These are phyloP conservation scores for Kurtzmaniella natalensis DNA, from an alignment of 1,139 yeast species.

Conservation along the genomic window DNA sequence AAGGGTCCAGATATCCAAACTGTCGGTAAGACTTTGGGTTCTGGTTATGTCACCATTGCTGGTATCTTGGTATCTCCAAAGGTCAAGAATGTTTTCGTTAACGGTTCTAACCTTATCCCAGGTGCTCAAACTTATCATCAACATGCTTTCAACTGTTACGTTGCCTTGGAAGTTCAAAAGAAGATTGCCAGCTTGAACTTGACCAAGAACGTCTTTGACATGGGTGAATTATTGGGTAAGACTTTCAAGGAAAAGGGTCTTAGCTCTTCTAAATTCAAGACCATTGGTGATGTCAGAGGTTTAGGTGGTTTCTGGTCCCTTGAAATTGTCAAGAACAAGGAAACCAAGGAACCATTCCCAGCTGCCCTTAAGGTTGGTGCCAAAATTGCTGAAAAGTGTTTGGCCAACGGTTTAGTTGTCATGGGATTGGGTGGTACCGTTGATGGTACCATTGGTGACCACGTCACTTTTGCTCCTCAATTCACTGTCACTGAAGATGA, in stretches of 20 bases:
- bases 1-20: constrained; percentile 58
- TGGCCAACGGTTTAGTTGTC: constrained; percentile 37
- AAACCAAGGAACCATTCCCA: constrained; percentile 45
- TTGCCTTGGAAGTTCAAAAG: constrained; percentile 53
- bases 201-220: constrained; percentile 44
- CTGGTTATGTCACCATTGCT: constrained; percentile 59
- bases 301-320: constrained; percentile 57
- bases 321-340: constrained; percentile 49
- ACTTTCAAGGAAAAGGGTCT: constrained; percentile 29
- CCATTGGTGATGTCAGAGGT: constrained; percentile 58
- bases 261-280: constrained; percentile 18
- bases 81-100: constrained; percentile 37
- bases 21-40: constrained; percentile 60
- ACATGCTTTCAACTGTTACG: constrained; percentile 57
- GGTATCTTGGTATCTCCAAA: constrained; percentile 52
- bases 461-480: constrained; percentile 48
- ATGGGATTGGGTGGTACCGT: constrained; percentile 43
- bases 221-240: constrained; percentile 47
- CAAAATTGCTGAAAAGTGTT: constrained; percentile 29
- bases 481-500: constrained; percentile 42
- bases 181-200: constrained; percentile 41
- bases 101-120: constrained; percentile 39
- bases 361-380: constrained; percentile 26
- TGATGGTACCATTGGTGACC: constrained; percentile 43
- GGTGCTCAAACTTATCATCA: constrained; percentile 61